Conservation (phyloP, 2,329 filamentous ascomycete species). For the Botryotinia narcissicola region DNA sequence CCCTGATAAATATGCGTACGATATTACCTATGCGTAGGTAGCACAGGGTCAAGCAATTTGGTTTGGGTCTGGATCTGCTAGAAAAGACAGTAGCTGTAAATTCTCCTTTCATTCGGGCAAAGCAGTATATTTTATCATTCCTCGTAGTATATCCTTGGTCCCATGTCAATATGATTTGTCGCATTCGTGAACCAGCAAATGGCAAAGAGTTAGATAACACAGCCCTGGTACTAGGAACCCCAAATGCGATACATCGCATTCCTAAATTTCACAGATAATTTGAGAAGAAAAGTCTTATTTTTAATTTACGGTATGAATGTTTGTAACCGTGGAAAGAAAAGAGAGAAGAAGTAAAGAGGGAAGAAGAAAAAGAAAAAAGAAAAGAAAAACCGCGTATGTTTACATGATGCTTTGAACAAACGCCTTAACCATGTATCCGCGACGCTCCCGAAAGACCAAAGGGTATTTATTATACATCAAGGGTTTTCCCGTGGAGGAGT, state of each 20-base stretch:
- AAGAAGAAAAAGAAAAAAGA: too few relatives aligned
- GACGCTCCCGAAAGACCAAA: not conserved
- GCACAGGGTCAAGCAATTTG: not conserved
- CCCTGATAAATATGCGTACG: not conserved
- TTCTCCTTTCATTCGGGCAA: not conserved
- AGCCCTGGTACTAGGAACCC: not conserved
- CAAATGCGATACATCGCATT: not conserved
- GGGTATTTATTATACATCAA: slow-evolving; percentile 29
- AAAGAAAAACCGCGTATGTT: not conserved
- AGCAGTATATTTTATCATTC: not conserved
- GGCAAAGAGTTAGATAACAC: not conserved
- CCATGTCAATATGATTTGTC: not conserved
- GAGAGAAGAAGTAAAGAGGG: not conserved
- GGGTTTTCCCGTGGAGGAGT: slow-evolving; percentile 36
- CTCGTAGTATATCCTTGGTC: not conserved
- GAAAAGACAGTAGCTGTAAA: not conserved
- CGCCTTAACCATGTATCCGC: not conserved
- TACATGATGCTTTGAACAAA: not conserved
- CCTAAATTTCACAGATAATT: not conserved
- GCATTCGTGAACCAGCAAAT: not conserved
- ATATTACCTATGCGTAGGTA: not conserved
- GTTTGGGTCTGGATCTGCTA: not conserved
- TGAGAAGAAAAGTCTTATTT: not conserved
- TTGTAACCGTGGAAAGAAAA: not conserved
- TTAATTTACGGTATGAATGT: not conserved